Evolutionary conservation across 306 rosid species (phyloP).

Genomic region (Pachyrhizus erosus): DNA sequence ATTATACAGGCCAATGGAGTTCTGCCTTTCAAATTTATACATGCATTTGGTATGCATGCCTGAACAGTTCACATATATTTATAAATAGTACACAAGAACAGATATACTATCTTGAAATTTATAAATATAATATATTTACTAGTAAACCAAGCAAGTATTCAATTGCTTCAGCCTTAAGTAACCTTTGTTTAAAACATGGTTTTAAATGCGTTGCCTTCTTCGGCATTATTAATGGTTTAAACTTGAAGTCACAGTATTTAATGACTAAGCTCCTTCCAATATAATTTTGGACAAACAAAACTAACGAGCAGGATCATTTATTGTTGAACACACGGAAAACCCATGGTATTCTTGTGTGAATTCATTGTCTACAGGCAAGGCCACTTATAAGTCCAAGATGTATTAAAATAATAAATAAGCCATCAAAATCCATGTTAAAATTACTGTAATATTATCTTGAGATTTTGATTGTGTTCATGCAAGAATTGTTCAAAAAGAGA

Average conservation of each 20-base stretch:
- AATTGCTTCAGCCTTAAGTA: conserved; percentile 46
- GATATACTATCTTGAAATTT: not conserved
- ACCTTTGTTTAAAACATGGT: conserved; percentile 26
- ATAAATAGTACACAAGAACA: not conserved
- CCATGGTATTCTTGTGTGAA: not conserved
- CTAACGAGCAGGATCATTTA: not conserved
- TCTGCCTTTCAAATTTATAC: not conserved
- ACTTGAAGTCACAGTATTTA: not conserved
- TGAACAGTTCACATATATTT: not conserved
- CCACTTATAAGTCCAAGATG: not conserved
- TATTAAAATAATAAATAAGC: not conserved
- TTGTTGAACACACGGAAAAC: not conserved
- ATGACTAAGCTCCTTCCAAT: not conserved
- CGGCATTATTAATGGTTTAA: conserved; percentile 39
- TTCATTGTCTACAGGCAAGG: not conserved
- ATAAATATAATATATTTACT: not conserved
- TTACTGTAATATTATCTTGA: not conserved
- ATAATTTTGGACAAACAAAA: not conserved
- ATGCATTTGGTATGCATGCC: not conserved
- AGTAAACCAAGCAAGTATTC: conserved; percentile 7
- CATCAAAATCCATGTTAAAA: not conserved
- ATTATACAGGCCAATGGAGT: not conserved
- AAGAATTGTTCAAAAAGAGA: not conserved
- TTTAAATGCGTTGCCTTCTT: conserved; percentile 31
- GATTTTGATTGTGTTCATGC: not conserved